These are phyloP conservation scores for Penicillium bovifimosum DNA, from an alignment of 495 filamentous ascomycete species.

Conservation along the genomic window DNA sequence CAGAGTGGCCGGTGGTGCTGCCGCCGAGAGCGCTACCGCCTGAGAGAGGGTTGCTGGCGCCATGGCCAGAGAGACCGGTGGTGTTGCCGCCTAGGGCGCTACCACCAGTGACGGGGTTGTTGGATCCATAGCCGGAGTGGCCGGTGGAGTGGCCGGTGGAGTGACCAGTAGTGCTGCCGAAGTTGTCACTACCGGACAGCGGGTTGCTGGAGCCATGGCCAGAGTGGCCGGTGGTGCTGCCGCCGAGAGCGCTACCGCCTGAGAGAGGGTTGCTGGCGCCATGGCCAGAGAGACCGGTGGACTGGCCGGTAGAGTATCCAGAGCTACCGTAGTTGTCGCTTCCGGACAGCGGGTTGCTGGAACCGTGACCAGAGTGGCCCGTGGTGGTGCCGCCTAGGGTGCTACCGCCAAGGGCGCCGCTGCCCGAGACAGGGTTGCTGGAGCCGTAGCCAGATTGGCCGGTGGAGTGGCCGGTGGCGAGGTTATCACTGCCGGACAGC, in stretches of 20 bases:
- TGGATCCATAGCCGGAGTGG: not conserved
- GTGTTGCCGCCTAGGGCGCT: constrained; percentile 20
- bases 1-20: constrained; percentile 16
- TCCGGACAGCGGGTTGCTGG: not conserved
- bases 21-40: constrained; percentile 2
- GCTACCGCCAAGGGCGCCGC: constrained; percentile 8
- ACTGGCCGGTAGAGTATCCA: constrained; percentile 9
- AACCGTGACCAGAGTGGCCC: constrained; percentile 19
- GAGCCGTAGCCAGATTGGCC: not conserved
- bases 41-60: not conserved
- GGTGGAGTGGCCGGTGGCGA: constrained; percentile 10
- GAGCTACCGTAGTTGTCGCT: constrained; percentile 8
- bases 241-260: too few relatives aligned
- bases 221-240: too few relatives aligned
- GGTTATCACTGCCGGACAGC: constrained; percentile 1
- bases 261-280: not conserved
- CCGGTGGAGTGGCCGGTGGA: constrained; percentile 3
- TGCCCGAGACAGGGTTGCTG: not conserved
- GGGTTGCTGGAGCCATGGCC: not conserved
- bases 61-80: not conserved
- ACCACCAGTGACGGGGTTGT: not conserved
- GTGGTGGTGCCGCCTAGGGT: constrained; percentile 9
- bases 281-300: constrained; percentile 17
- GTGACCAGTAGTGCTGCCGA: constrained; percentile 11
- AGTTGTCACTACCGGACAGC: not conserved